Evolutionary conservation across 768 basidiomycete species (phyloP).

Genomic region (Coprinopsis marcescibilis): DNA sequence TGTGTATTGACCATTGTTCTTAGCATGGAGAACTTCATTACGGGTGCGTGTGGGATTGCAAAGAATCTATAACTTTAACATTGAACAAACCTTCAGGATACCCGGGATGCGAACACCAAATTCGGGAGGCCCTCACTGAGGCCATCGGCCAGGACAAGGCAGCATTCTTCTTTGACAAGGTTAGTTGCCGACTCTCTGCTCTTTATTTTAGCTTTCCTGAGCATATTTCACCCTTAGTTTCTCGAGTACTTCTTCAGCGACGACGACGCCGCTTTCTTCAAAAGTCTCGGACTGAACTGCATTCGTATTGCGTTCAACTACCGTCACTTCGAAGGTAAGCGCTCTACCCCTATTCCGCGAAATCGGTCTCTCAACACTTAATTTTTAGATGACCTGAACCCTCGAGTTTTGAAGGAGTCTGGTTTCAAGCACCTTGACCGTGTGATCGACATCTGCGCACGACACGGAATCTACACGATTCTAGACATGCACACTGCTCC

Average conservation of each 20-base stretch:
- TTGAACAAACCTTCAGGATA: slow-evolving; percentile 39
- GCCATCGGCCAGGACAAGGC: slow-evolving; percentile 62
- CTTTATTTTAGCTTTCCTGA: background rate
- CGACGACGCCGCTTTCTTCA: slow-evolving; percentile 68
- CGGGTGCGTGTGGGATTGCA: slow-evolving; percentile 29
- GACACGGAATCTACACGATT: slow-evolving; percentile 74
- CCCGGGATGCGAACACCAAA: slow-evolving; percentile 77
- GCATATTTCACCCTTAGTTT: slow-evolving; percentile 39
- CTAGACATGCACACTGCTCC: slow-evolving; percentile 77
- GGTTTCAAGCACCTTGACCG: slow-evolving; percentile 85
- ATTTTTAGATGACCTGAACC: slow-evolving; percentile 62
- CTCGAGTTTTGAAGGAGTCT: slow-evolving; percentile 65
- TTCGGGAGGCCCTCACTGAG: slow-evolving; percentile 59
- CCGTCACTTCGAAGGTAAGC: slow-evolving; percentile 56
- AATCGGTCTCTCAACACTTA: background rate
- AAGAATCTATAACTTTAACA: background rate
- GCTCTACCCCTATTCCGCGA: background rate
- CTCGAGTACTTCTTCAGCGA: slow-evolving; percentile 79
- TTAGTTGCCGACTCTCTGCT: slow-evolving; percentile 18
- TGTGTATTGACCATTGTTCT: background rate
- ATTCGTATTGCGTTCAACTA: slow-evolving; percentile 74
- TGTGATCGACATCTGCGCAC: slow-evolving; percentile 59
- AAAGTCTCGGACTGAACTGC: slow-evolving; percentile 72
- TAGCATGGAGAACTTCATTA: slow-evolving; percentile 77
- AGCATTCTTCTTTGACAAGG: slow-evolving; percentile 80